Evolutionary conservation across 805 yeast genomes (phyloP).

Genomic region (Metahyphopichia silvanorum): DNA sequence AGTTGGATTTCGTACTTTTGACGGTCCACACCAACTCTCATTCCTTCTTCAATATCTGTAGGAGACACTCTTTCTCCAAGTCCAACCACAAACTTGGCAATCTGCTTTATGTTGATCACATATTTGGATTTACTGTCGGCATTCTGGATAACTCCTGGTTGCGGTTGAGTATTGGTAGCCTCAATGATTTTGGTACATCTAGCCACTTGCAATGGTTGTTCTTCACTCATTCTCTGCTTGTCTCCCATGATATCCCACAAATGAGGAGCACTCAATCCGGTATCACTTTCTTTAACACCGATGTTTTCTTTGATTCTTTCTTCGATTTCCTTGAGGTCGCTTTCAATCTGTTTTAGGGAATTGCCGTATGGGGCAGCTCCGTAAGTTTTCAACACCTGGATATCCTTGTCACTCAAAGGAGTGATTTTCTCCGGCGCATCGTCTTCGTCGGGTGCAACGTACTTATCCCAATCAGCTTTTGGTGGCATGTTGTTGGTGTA

Average conservation of each 20-base stretch:
- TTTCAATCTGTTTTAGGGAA: constrained; percentile 75
- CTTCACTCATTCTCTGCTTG: constrained; percentile 86
- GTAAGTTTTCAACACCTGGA: constrained; percentile 93
- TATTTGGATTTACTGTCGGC: constrained; percentile 88
- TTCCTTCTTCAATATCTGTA: constrained; percentile 98
- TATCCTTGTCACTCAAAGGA: constrained; percentile 94
- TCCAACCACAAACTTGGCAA: constrained; percentile 96
- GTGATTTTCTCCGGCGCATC: constrained; percentile 67
- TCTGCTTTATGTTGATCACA: constrained; percentile 95
- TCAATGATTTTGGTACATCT: constrained; percentile 96
- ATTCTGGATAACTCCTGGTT: constrained; percentile 38
- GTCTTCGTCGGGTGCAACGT: constrained; percentile 79
- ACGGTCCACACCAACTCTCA: constrained; percentile 99
- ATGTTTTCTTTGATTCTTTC: constrained; percentile 88
- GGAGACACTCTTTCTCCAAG: constrained; percentile 97
- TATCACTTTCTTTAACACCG: constrained; percentile 92
- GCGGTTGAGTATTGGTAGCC: constrained; percentile 39
- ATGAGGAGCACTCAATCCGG: constrained; percentile 96
- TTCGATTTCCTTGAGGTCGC: constrained; percentile 82
- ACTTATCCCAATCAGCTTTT: constrained; percentile 98
- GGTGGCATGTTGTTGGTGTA: constrained; percentile 66
- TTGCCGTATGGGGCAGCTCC: constrained; percentile 96
- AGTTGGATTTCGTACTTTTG: constrained; percentile 94
- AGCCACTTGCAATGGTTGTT: constrained; percentile 97
- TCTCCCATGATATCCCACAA: constrained; percentile 98